Conservation (phyloP, 345 rosid genomes). For the Xanthoceras sorbifolium region DNA sequence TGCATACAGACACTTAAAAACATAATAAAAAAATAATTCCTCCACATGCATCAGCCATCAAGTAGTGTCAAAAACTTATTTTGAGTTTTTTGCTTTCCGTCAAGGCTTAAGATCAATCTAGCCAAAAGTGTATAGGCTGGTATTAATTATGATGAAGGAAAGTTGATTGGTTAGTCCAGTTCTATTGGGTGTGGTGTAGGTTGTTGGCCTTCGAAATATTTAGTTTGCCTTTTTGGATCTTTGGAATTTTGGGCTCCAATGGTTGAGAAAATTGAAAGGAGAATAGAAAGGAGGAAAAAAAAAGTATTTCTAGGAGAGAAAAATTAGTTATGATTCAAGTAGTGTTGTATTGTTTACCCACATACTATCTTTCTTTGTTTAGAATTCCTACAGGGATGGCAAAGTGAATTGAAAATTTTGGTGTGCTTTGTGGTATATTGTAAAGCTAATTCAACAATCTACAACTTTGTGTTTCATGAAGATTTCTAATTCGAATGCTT, state of each 20-base stretch:
- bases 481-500: not conserved
- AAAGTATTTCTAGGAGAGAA: not conserved
- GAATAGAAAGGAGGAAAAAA: too few species aligned
- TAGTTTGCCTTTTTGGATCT: too few species aligned
- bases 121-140: not conserved
- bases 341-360: too few species aligned
- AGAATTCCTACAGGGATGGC: not conserved
- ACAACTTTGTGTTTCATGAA: not conserved
- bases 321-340: not conserved
- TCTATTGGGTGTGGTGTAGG: not conserved
- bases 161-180: not conserved
- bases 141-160: not conserved
- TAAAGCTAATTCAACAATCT: not conserved
- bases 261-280: too few species aligned
- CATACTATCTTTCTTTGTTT: not conserved
- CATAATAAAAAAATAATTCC: not conserved
- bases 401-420: not conserved
- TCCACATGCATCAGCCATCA: not conserved
- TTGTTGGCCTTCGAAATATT: too few species aligned
- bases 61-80: not conserved
- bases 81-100: not conserved
- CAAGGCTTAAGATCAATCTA: too few species aligned
- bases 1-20: conserved; percentile 23
- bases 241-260: too few species aligned
- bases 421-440: not conserved